phyloP scores from a whole-genome alignment of 805 yeast species.

The Yamadazyma scolyti region DNA sequence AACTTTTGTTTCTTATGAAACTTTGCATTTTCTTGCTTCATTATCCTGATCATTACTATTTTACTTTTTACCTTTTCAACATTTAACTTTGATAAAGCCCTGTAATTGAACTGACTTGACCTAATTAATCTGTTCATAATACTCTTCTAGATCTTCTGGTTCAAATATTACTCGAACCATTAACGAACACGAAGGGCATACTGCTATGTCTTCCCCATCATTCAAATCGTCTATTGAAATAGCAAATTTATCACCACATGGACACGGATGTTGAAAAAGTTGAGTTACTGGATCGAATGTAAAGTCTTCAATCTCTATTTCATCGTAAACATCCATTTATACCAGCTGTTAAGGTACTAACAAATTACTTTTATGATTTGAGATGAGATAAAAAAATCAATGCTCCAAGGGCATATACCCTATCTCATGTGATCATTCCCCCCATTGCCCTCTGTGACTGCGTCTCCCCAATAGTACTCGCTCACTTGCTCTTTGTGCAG shows the following conservation, averaged over 20 bases:
- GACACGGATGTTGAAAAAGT: conserved; percentile 91
- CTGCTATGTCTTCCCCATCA: conserved; percentile 93
- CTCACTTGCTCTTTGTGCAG: too few relatives aligned
- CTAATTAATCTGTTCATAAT: conserved; percentile 18
- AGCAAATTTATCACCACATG: conserved; percentile 95
- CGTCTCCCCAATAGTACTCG: too few relatives aligned
- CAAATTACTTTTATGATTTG: not conserved
- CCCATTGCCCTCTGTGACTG: too few relatives aligned
- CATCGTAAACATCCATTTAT: conserved; percentile 73
- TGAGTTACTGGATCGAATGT: conserved; percentile 81
- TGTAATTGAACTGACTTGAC: too few relatives aligned
- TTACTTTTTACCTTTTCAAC: too few relatives aligned
- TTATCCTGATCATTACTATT: too few relatives aligned
- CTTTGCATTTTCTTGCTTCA: too few relatives aligned
- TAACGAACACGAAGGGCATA: conserved; percentile 92
- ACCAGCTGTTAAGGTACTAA: not conserved
- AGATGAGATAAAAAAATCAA: too few relatives aligned
- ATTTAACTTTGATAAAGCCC: too few relatives aligned
- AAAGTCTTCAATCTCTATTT: conserved; percentile 96
- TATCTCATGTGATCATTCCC: too few relatives aligned
- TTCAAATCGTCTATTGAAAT: conserved; percentile 77
- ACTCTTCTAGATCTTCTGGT: conserved; percentile 50
- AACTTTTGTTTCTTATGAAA: too few relatives aligned
- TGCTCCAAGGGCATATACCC: too few relatives aligned
- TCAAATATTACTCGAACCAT: conserved; percentile 93